Conservation (phyloP, 139 green algal genomes). For the Chlorella sorokiniana region DNA sequence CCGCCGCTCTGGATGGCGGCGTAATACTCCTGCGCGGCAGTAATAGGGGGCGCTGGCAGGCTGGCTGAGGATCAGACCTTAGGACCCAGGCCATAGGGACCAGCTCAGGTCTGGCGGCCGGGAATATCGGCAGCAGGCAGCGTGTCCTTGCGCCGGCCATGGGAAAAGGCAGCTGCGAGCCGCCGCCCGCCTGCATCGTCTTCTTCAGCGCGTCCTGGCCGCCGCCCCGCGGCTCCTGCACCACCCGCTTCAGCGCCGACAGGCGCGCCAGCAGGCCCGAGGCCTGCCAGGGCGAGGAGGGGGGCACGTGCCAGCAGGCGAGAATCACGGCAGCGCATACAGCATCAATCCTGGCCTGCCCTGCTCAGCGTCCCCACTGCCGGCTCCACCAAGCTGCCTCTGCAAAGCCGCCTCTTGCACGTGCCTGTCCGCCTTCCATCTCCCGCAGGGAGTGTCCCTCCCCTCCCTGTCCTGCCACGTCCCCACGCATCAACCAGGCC, state of each 20-base stretch:
- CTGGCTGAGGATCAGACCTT: too few relatives aligned
- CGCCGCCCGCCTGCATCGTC: too few relatives aligned
- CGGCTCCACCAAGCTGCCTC: too few relatives aligned
- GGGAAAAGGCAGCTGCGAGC: too few relatives aligned
- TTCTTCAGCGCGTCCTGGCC: conserved; percentile 71
- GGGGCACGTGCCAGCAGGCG: not conserved
- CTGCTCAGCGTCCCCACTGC: too few relatives aligned
- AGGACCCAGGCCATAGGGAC: too few relatives aligned
- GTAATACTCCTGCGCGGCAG: conserved; percentile 82
- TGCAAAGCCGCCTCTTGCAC: not conserved
- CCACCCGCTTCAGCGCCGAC: conserved; percentile 69
- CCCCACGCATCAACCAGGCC: not conserved
- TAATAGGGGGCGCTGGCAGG: too few relatives aligned
- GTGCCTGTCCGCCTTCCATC: not conserved
- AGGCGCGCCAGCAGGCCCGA: conserved; percentile 71
- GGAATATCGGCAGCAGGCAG: too few relatives aligned
- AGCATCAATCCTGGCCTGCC: not conserved
- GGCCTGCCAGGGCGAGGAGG: conserved; percentile 45
- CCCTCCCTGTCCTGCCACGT: not conserved
- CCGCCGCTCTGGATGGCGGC: conserved; percentile 53
- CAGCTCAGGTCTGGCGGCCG: too few relatives aligned
- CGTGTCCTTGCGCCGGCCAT: too few relatives aligned
- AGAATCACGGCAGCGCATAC: too few relatives aligned
- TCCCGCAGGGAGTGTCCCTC: not conserved
- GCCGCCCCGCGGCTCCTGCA: conserved; percentile 74